phyloP scores from a whole-genome alignment of 306 rosid genomes.

The Begonia masoniana region DNA sequence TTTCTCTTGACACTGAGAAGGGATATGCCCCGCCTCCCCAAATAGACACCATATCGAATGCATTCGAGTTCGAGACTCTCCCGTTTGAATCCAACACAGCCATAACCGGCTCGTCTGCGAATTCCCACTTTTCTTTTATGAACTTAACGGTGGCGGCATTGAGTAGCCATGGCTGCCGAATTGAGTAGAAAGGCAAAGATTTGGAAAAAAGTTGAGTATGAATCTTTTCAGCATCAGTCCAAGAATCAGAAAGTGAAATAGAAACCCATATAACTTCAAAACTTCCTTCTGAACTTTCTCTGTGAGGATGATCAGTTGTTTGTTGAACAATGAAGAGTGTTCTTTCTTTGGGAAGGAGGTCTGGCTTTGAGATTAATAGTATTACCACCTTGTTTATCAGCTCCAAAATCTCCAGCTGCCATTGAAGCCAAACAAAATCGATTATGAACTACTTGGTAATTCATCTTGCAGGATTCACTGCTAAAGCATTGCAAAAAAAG shows the following conservation, averaged over 20 bases:
- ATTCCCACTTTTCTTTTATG: conserved; percentile 38
- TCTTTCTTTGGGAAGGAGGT: conserved; percentile 19
- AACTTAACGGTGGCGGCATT: conserved; percentile 25
- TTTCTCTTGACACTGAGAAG: conserved; percentile 37
- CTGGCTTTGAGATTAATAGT: conserved; percentile 43
- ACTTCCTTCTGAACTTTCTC: conserved; percentile 16
- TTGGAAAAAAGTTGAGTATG: conserved; percentile 26
- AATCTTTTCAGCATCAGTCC: conserved; percentile 41
- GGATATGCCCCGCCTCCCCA: conserved; percentile 45
- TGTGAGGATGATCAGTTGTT: conserved; percentile 37
- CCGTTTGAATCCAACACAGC: conserved; percentile 47
- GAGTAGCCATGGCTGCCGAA: conserved; percentile 37
- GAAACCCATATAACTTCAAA: conserved; percentile 55
- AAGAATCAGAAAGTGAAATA: conserved; percentile 30
- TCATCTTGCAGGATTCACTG: too few species aligned
- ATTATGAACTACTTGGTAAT: neutral
- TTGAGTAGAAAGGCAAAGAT: conserved; percentile 38
- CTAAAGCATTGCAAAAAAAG: neutral
- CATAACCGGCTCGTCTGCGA: conserved; percentile 28
- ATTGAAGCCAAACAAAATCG: conserved; percentile 4
- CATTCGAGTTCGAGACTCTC: conserved; percentile 30
- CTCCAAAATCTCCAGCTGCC: conserved; percentile 39
- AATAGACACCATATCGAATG: conserved; percentile 33
- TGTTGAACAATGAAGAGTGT: conserved; percentile 41
- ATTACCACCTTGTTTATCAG: conserved; percentile 35